Conservation (phyloP, 192 early-diverging fungal genomes). For the Dissophora globulifera region DNA sequence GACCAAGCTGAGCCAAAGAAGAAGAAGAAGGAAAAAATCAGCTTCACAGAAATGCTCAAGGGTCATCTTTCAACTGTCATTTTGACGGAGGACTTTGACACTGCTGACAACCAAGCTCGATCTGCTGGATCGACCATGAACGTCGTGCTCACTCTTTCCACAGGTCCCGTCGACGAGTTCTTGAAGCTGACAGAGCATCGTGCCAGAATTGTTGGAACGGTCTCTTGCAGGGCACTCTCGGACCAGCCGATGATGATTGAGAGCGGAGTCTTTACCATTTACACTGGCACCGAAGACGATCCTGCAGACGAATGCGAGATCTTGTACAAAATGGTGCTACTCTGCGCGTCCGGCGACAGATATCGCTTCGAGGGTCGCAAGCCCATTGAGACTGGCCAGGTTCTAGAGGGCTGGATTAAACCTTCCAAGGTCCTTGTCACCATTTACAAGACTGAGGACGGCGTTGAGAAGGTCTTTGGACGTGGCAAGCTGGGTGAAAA, state of each 20-base stretch:
- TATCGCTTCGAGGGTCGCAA: constrained; percentile 57
- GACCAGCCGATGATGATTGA: constrained; percentile 57
- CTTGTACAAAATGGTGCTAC: constrained; percentile 51
- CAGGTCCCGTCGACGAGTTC: constrained; percentile 40
- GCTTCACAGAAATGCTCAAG: constrained; percentile 56
- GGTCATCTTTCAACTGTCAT: constrained; percentile 60
- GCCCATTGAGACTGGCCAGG: constrained; percentile 36
- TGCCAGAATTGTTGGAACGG: constrained; percentile 52
- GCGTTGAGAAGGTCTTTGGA: constrained; percentile 44
- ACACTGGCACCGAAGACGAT: constrained; percentile 30
- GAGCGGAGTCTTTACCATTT: constrained; percentile 53
- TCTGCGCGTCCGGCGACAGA: constrained; percentile 41
- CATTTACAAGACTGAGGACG: constrained; percentile 39
- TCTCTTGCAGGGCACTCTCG: constrained; percentile 59
- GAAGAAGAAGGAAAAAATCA: constrained; percentile 27
- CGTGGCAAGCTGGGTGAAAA: constrained; percentile 51
- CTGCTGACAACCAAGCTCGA: constrained; percentile 53
- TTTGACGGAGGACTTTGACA: constrained; percentile 46
- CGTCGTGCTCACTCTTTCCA: constrained; percentile 43
- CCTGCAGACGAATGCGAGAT: constrained; percentile 46
- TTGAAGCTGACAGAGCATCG: constrained; percentile 36
- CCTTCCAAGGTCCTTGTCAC: constrained; percentile 51
- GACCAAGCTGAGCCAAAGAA: constrained; percentile 7
- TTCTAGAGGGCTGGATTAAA: constrained; percentile 52
- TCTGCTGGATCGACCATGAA: constrained; percentile 54